Evolutionary conservation across 2,329 filamentous ascomycete genomes (phyloP).

Genomic region (Talaromyces sp.): DNA sequence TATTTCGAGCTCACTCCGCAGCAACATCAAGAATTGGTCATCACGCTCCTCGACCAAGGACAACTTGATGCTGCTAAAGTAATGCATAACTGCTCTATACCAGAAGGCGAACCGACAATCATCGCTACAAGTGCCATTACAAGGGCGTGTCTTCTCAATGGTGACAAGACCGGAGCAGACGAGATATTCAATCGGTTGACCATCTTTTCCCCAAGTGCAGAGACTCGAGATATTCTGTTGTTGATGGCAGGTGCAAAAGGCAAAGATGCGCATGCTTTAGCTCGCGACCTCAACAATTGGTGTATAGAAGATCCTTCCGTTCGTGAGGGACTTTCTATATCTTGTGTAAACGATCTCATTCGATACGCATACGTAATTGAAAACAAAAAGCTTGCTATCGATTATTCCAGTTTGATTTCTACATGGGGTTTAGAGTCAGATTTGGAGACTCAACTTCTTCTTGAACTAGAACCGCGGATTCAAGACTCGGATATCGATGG

Average conservation of each 20-base stretch:
- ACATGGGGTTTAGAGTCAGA: constrained; percentile 66
- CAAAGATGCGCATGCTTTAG: constrained; percentile 67
- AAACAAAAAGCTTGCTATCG: constrained; percentile 68
- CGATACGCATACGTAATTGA: constrained; percentile 66
- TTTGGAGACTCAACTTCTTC: constrained; percentile 64
- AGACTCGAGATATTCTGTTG: constrained; percentile 68
- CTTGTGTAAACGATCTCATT: constrained; percentile 74
- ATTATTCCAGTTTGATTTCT: constrained; percentile 65
- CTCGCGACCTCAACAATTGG: constrained; percentile 69
- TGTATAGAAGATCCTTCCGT: constrained; percentile 44
- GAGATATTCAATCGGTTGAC: constrained; percentile 53
- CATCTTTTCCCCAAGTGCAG: constrained; percentile 46
- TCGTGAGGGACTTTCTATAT: constrained; percentile 57
- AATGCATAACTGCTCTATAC: constrained; percentile 62
- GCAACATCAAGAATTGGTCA: constrained; percentile 53
- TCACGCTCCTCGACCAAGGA: constrained; percentile 59
- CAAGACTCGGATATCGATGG: constrained; percentile 68
- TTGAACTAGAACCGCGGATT: constrained; percentile 71
- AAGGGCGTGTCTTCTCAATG: constrained; percentile 58
- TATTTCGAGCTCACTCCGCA: constrained; percentile 42
- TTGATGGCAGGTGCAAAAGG: constrained; percentile 72
- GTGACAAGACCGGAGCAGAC: constrained; percentile 61
- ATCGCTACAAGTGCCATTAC: constrained; percentile 55
- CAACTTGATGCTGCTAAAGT: constrained; percentile 59
- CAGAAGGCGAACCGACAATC: constrained; percentile 42